Percentiles rank a stretch among this genome's conserved stretches.
phyloP scores from a whole-genome alignment of 177 flowering plant genomes.

The Telopea speciosissima region DNA sequence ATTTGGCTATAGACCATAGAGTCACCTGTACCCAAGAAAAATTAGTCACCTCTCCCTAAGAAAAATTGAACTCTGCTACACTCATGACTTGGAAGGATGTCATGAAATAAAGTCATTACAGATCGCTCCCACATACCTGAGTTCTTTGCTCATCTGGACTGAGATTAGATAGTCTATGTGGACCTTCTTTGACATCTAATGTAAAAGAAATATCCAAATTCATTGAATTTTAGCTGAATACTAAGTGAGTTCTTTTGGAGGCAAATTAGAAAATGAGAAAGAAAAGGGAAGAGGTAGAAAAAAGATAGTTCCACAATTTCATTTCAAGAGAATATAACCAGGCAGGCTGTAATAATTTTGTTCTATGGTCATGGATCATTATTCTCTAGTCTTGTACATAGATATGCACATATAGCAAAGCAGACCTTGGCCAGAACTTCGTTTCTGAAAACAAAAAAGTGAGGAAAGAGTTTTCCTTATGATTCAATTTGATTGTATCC shows the following conservation, averaged over 20 bases:
- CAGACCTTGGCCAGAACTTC: background rate
- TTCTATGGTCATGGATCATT: too few species aligned
- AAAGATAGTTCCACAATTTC: too few species aligned
- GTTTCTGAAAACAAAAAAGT: too few species aligned
- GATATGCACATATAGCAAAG: background rate
- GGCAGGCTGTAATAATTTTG: too few species aligned
- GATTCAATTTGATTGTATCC: too few species aligned
- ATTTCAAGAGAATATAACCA: too few species aligned
- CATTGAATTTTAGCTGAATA: background rate
- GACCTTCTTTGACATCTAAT: conserved; percentile 69
- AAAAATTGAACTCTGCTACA: background rate
- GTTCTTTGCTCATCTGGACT: conserved; percentile 62
- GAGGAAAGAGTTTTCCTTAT: too few species aligned
- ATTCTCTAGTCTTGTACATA: background rate
- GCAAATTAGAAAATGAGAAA: too few species aligned
- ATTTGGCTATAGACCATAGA: conserved; percentile 86
- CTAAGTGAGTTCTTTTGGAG: too few species aligned
- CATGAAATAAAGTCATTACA: background rate
- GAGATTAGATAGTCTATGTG: conserved; percentile 60
- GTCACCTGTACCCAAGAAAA: conserved; percentile 53
- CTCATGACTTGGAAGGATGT: background rate
- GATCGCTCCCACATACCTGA: conserved; percentile 44
- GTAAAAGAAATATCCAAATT: conserved; percentile 2
- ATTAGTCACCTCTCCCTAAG: too few species aligned
- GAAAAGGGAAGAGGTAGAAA: too few species aligned